These are phyloP conservation scores for Plantago coronopus DNA, from an alignment of 305 asterid genomes.

Conservation along the genomic window DNA sequence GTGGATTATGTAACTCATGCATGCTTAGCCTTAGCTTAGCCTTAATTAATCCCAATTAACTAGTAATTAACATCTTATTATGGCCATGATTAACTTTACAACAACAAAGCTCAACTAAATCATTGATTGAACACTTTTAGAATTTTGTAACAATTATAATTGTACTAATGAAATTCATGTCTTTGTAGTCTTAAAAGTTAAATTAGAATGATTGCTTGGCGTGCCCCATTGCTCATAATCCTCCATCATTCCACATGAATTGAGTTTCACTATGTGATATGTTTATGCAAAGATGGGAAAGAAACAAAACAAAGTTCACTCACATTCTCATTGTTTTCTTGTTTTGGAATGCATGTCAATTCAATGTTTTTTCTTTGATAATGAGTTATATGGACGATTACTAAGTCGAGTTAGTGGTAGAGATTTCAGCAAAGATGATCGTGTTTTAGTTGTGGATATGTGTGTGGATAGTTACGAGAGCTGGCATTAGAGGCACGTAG, in stretches of 20 bases:
- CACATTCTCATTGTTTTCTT: not conserved
- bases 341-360: not conserved
- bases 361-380: no score
- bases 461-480: no score
- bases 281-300: not conserved
- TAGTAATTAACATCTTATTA: not conserved
- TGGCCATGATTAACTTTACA: constrained; percentile 12
- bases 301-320: not conserved
- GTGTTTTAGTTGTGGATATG: no score
- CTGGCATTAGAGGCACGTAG: no score
- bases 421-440: no score
- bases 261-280: not conserved
- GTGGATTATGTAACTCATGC: constrained; percentile 14
- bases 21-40: constrained; percentile 6
- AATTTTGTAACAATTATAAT: constrained; percentile 13
- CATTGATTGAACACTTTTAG: constrained; percentile 2
- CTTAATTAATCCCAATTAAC: not conserved
- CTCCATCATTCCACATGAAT: constrained; percentile 10
- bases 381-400: no score
- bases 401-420: no score
- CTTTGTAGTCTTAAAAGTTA: constrained; percentile 23
- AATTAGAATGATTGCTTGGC: constrained; percentile 34
- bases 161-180: constrained; percentile 16
- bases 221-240: constrained; percentile 24
- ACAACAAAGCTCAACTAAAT: not conserved